Conservation (phyloP, 1,284 basidiomycete species). For the Leccinum fallax region DNA sequence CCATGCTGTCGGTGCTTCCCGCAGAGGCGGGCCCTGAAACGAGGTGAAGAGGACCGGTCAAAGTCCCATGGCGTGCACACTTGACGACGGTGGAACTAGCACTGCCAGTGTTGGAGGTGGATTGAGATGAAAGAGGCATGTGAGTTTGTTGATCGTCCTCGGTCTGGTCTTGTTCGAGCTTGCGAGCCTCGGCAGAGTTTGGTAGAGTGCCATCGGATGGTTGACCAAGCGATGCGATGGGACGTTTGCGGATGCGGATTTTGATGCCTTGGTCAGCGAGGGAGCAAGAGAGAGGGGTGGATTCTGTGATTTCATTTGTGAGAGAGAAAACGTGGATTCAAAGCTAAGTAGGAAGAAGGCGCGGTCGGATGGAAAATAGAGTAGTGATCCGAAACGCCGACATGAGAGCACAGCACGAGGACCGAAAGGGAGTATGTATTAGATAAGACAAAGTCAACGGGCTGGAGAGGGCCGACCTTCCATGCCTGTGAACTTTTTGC, state of each 20-base stretch:
- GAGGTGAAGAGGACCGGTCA: constrained; percentile 27
- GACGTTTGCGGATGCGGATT: constrained; percentile 83
- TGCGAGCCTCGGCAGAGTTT: constrained; percentile 20
- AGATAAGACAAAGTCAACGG: constrained; percentile 24
- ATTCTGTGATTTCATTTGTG: constrained; percentile 52
- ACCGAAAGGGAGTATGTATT: constrained; percentile 8
- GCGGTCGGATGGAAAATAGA: constrained; percentile 14
- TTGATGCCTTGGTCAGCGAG: constrained; percentile 93
- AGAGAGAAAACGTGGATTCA: constrained; percentile 1
- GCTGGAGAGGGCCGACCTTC: constrained; percentile 57
- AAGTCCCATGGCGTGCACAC: constrained; percentile 33
- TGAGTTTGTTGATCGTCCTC: constrained; percentile 27
- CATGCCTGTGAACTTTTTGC: constrained; percentile 96
- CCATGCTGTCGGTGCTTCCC: constrained; percentile 17
- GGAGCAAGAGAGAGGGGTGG: constrained; percentile 84
- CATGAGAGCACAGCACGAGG: constrained; percentile 14
- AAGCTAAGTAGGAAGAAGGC: constrained; percentile 1
- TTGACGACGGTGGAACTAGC: constrained; percentile 16
- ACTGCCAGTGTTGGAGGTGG: constrained; percentile 1
- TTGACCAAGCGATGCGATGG: constrained; percentile 46
- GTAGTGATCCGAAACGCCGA: constrained; percentile 26
- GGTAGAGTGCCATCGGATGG: constrained; percentile 38
- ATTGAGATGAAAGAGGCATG: constrained; percentile 13
- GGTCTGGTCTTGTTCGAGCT: constrained; percentile 27
- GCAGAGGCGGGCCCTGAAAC: constrained; percentile 21